Conservation (phyloP, 78 protist genomes). For the Dictyostelium brefeldianum region DNA sequence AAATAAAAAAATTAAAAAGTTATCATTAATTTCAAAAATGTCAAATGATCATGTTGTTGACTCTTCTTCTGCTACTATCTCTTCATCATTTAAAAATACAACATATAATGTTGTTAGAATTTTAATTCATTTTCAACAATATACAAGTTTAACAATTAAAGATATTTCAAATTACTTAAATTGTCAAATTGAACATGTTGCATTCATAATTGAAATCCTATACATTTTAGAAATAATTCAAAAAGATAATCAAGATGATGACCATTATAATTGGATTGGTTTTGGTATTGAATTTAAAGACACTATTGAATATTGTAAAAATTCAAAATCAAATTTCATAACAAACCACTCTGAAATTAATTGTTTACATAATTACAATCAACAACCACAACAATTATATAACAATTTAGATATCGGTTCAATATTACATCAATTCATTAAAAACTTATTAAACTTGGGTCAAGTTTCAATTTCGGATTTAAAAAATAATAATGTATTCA, state of each 20-base stretch:
- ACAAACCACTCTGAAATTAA: background rate
- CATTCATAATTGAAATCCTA: background rate
- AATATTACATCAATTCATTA: background rate
- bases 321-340: slow-evolving; percentile 2
- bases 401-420: background rate
- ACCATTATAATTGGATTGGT: background rate
- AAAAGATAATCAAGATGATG: background rate
- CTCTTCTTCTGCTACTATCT: too few relatives aligned
- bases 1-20: too few relatives aligned
- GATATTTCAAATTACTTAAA: slow-evolving; percentile 1
- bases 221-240: background rate
- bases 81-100: background rate
- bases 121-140: slow-evolving; percentile 8
- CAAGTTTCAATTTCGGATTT: background rate
- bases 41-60: too few relatives aligned
- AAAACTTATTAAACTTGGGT: background rate
- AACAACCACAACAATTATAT: background rate
- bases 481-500: background rate
- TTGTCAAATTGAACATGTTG: background rate
- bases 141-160: background rate
- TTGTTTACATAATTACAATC: background rate
- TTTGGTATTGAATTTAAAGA: background rate
- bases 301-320: background rate
- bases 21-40: too few relatives aligned
- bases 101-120: background rate